Percentiles rank a stretch among this genome's conserved stretches.
Conservation (phyloP, 225 moss, liverwort and hornwort species). For the Ulota crispa region DNA sequence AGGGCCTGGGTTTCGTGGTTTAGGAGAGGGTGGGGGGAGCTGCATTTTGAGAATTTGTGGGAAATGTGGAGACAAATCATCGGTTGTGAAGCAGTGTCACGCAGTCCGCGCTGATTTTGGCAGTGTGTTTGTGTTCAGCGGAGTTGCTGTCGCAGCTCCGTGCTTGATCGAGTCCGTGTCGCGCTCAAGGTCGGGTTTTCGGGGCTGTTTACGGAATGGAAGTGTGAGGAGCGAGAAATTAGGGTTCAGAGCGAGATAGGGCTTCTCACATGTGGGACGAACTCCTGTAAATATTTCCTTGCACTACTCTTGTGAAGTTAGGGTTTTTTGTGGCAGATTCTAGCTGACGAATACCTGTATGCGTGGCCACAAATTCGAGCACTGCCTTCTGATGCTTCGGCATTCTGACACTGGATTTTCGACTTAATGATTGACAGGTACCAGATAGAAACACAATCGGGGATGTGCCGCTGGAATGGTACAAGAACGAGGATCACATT, state of each 20-base stretch:
- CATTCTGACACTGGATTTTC: conserved; percentile 1
- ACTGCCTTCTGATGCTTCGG: not conserved
- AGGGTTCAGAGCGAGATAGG: not conserved
- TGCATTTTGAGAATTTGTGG: not conserved
- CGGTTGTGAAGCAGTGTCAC: not conserved
- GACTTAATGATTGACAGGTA: conserved; percentile 33
- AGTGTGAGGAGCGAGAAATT: not conserved
- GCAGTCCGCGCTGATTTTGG: not conserved
- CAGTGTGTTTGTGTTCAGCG: not conserved
- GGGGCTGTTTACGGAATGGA: not conserved
- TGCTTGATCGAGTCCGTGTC: not conserved
- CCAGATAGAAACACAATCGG: conserved; percentile 88
- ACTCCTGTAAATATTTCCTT: not conserved
- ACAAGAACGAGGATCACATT: conserved; percentile 92
- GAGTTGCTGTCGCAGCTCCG: not conserved
- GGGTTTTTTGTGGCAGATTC: not conserved
- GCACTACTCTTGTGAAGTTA: not conserved
- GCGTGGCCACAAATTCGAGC: not conserved
- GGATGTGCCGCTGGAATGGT: conserved; percentile 93
- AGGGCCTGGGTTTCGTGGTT: not conserved
- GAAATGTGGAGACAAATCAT: not conserved
- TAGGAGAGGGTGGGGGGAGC: not conserved
- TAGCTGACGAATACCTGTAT: not conserved
- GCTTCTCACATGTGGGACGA: not conserved
- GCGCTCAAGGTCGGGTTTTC: not conserved